Evolutionary conservation across 768 basidiomycete species (phyloP), one percentile per base, ranked within the genome.

Genomic region (Amyloporia xantha): DNA sequence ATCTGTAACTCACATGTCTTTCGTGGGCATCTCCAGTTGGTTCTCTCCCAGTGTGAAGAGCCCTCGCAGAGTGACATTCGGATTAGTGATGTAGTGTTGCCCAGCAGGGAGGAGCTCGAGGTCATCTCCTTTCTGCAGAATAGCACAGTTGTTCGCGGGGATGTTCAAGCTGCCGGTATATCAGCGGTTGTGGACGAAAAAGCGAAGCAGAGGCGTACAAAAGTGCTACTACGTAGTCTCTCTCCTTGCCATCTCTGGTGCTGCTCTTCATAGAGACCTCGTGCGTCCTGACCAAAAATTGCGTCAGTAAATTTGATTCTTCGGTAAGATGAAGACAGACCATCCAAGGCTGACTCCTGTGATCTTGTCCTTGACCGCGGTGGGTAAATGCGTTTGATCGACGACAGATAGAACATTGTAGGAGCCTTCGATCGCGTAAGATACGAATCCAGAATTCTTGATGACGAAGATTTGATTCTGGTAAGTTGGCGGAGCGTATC

Each of bases 111-210:
- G 74, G 3, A 89, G 71, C 57, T 86, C 80, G 23, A 91, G 73
- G 40, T 90, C 86, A 55, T 91, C 85, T 13, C 85, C 87, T 13
- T 79, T 75, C 63, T 91, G 90, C 41, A 91, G 72, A 50, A 91
- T 86, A 30, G 87, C 90, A 59, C 89, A 91, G 62, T 91, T 91
- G 59, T 79, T 90, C 23, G 89, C 89, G 5, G 89, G 89, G 41
- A 90, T 87, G 55, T 89, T 82, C 62, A 90, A 66, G 69, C 84
- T 88, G 50, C 35, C 11, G 13, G 42, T 19, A 23, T 5, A 25
- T 26, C 12, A 25, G 30, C 30, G n/a, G n/a, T n/a, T n/a, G n/a
- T n/a, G n/a, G n/a, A n/a, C n/a, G n/a, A n/a, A n/a, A n/a, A n/a
- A n/a, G n/a, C n/a, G n/a, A n/a, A n/a, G n/a, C n/a, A 50, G 54